phyloP scores from a whole-genome alignment of 2,329 filamentous ascomycete species.

The Monosporascus cannonballus region DNA sequence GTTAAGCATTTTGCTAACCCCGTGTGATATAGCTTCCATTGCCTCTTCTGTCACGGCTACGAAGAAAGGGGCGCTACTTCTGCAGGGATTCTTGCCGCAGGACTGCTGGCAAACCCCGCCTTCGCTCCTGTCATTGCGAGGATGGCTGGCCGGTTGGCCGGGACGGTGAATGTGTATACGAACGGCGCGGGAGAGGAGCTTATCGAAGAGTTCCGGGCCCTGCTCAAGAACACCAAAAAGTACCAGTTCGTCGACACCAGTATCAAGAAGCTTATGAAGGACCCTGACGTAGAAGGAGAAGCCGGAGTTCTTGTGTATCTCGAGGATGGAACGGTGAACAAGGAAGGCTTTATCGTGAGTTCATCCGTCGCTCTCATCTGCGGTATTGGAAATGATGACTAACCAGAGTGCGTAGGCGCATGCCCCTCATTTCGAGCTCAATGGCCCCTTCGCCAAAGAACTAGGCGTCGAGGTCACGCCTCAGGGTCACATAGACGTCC shows the following conservation, averaged over 20 bases:
- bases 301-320: slow-evolving; percentile 19
- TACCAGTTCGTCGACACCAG: slow-evolving; percentile 32
- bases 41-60: slow-evolving; percentile 54
- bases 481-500: slow-evolving; percentile 36
- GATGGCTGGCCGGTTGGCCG: slow-evolving; percentile 37
- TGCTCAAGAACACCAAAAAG: slow-evolving; percentile 23
- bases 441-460: slow-evolving; percentile 35
- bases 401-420: slow-evolving; percentile 18
- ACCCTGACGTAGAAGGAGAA: slow-evolving; percentile 10
- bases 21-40: slow-evolving; percentile 40
- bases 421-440: slow-evolving; percentile 30
- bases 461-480: slow-evolving; percentile 36
- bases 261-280: slow-evolving; percentile 11
- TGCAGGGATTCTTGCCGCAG: slow-evolving; percentile 40
- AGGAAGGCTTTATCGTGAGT: slow-evolving; percentile 33
- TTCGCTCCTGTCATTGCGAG: slow-evolving; percentile 34
- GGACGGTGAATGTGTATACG: slow-evolving; percentile 45
- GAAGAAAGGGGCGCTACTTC: slow-evolving; percentile 45
- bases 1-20: background rate
- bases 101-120: slow-evolving; percentile 22
- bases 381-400: background rate
- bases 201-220: slow-evolving; percentile 17
- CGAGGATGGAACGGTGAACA: slow-evolving; percentile 29
- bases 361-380: background rate
- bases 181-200: slow-evolving; percentile 33